Percentiles rank a stretch among this genome's conserved stretches.
Evolutionary conservation across 2,329 filamentous ascomycete species (phyloP).

Genomic region (Polychaeton citri): DNA sequence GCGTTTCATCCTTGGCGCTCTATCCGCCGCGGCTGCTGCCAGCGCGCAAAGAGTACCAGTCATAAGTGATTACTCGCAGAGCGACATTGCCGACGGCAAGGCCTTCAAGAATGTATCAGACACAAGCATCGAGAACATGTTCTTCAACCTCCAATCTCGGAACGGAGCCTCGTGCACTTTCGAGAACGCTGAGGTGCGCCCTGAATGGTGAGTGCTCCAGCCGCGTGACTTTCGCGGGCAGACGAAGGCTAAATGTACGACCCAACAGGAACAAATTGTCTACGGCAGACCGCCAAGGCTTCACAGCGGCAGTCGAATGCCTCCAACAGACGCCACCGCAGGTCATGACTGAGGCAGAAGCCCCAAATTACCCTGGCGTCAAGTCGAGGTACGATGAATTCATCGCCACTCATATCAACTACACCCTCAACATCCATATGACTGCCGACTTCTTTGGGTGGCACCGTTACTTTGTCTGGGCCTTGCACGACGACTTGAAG

Average conservation of each 20-base stretch:
- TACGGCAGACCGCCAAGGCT: slow-evolving; percentile 6
- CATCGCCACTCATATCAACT: slow-evolving; percentile 21
- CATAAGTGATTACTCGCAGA: slow-evolving; percentile 10
- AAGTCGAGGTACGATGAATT: slow-evolving; percentile 19
- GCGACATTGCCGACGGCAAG: slow-evolving; percentile 14
- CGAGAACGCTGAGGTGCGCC: slow-evolving; percentile 13
- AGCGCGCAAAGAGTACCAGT: no score
- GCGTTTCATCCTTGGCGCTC: background rate
- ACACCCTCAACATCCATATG: slow-evolving; percentile 19
- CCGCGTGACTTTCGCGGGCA: no score
- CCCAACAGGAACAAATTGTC: background rate
- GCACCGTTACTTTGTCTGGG: slow-evolving; percentile 30
- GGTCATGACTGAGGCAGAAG: slow-evolving; percentile 13
- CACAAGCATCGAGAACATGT: slow-evolving; percentile 16
- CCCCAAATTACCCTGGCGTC: slow-evolving; percentile 10
- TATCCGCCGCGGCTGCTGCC: background rate
- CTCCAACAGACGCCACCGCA: slow-evolving; percentile 14
- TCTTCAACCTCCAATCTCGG: slow-evolving; percentile 12
- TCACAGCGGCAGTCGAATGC: slow-evolving; percentile 19
- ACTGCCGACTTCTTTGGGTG: slow-evolving; percentile 24
- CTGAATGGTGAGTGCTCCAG: slow-evolving; percentile 15
- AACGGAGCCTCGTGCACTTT: slow-evolving; percentile 14
- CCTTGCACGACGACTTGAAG: slow-evolving; percentile 30
- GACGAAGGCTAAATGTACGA: no score
- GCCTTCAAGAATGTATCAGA: slow-evolving; percentile 17